Conservation (phyloP, 345 rosid genomes). For the Raphanus sativus region DNA sequence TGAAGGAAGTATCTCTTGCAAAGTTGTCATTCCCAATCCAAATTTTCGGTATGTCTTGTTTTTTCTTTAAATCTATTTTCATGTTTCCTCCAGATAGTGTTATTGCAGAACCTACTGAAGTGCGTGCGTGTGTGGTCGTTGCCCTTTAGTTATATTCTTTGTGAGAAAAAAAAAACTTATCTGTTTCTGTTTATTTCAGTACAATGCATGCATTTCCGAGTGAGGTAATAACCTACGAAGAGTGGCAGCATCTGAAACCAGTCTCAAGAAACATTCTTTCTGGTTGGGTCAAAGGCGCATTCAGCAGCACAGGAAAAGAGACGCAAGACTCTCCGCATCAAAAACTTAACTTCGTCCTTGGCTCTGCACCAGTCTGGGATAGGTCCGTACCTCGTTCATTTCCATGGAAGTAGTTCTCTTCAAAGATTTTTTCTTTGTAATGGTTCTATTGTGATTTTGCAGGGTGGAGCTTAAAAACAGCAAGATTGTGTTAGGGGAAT, state of each 20-base stretch:
- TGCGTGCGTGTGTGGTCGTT: neutral
- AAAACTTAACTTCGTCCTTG: conserved; percentile 66
- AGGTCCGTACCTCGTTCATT: conserved; percentile 46
- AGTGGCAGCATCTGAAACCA: conserved; percentile 71
- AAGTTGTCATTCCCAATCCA: conserved; percentile 88
- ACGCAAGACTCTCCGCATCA: conserved; percentile 73
- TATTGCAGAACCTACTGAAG: neutral
- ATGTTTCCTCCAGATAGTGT: neutral
- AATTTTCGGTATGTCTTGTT: conserved; percentile 59
- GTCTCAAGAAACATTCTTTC: conserved; percentile 54
- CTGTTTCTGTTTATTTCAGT: conserved; percentile 40
- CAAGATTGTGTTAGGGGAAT: conserved; percentile 79
- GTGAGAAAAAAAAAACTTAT: neutral
- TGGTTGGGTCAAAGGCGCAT: conserved; percentile 84
- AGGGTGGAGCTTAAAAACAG: conserved; percentile 85
- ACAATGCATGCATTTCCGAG: conserved; percentile 59
- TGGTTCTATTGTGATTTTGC: conserved; percentile 19
- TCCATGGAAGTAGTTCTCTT: neutral
- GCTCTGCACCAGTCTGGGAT: conserved; percentile 95
- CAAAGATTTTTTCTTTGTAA: neutral
- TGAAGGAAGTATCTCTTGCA: conserved; percentile 73
- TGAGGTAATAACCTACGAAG: conserved; percentile 73
- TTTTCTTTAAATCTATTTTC: too few relatives aligned
- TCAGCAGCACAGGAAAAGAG: conserved; percentile 70
- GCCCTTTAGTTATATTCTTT: neutral